Evolutionary conservation across 2,329 filamentous ascomycete species (phyloP), one percentile per base, ranked within the genome.

Genomic region (Furcasterigmium furcatum): DNA sequence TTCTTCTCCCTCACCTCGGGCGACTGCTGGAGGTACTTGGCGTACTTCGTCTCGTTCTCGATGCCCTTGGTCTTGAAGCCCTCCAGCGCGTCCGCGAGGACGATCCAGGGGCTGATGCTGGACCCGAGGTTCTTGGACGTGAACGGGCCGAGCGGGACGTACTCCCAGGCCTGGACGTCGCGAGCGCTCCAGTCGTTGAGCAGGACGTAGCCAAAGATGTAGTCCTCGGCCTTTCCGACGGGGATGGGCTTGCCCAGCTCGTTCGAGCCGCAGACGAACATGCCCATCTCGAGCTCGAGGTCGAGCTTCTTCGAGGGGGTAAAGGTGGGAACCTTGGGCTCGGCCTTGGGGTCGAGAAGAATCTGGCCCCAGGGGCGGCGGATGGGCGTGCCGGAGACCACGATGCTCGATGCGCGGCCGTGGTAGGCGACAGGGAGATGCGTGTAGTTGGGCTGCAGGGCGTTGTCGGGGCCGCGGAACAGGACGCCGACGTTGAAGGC

Each of bases 391-490:
- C 86, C 87, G 0, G 86, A 90, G 3, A 87, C 70, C 2, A 91
- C 85, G 9, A 92, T 78, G 5, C 84, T 88, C 13, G 84, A 88
- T 4, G 87, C 85, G 49, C 88, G 80, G 4, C 88, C 87, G 60
- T 94, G 88, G 56, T 94, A 94, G 2, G 82, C 88, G 3, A 92
- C 87, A 1, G 88, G 88, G 0, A 94, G 71, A 54, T 91, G 85
- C 41, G 79, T 87, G 63, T 92, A 94, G 61, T 92, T 92, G 9
- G 87, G 85, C 62, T 91, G 85, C 18, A 94, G 71, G 0, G 87
- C 87, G 53, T 90, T 88, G 14, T 78, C 76, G 0, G 84, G 77
- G 0, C 86, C 87, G 27, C 88, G 80, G 67, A 92, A 90, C 19
- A 91, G 74, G 2, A 80, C 76, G 4, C 87, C 87, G 9, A 87